These are phyloP conservation scores for Pilasporangium apinafurcum DNA, from an alignment of 352 stramenopile genomes.

Conservation along the genomic window DNA sequence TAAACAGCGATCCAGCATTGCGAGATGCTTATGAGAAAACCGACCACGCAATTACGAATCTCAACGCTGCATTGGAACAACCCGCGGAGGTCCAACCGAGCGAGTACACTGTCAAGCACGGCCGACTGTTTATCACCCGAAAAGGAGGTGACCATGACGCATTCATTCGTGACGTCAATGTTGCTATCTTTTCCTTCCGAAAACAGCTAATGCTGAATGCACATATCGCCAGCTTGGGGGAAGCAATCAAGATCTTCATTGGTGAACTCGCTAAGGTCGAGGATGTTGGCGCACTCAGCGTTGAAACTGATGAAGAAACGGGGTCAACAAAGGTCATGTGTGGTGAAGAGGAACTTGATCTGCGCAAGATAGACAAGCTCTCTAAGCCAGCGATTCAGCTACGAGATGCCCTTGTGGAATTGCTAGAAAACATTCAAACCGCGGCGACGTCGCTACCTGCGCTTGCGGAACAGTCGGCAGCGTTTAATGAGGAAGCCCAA, in stretches of 20 bases:
- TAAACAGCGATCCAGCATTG: constrained; percentile 7
- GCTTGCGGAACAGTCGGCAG: constrained; percentile 25
- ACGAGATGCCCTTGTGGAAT: constrained; percentile 37
- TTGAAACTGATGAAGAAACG: constrained; percentile 29
- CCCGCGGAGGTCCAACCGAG: constrained; percentile 17
- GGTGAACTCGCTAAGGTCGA: constrained; percentile 37
- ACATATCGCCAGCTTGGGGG: constrained; percentile 20
- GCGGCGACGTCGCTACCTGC: constrained; percentile 38
- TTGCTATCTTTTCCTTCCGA: constrained; percentile 23
- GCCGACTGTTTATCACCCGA: constrained; percentile 20
- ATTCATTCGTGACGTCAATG: constrained; percentile 18
- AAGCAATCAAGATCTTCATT: constrained; percentile 32
- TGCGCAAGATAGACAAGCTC: constrained; percentile 42
- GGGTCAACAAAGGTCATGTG: constrained; percentile 36
- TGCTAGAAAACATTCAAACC: constrained; percentile 47
- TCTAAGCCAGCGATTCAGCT: constrained; percentile 27
- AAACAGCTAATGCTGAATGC: constrained; percentile 34
- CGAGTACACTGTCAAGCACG: constrained; percentile 25
- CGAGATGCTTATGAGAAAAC: constrained; percentile 20
- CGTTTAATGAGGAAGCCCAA: constrained; percentile 33
- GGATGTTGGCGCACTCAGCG: constrained; percentile 22
- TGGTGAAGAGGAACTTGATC: constrained; percentile 32
- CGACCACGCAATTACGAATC: constrained; percentile 11
- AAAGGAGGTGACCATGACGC: constrained; percentile 19
- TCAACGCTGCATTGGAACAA: constrained; percentile 30